These are phyloP conservation scores for Mycena albidolilacea DNA, from an alignment of 768 basidiomycete genomes.

Conservation along the genomic window DNA sequence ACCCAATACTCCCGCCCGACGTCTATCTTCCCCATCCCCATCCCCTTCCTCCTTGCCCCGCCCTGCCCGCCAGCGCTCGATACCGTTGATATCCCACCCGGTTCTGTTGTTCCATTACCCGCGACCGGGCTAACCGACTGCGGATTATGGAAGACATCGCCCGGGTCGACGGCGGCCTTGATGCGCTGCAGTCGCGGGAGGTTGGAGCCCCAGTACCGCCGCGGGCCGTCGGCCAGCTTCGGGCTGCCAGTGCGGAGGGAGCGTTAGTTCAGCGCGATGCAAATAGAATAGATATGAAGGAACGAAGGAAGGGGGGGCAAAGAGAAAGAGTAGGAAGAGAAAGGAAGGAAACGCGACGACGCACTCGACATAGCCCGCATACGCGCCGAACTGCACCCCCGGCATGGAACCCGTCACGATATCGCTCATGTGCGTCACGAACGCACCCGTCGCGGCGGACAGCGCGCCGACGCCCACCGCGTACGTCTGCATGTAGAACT, in stretches of 20 bases:
- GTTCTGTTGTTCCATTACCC: no score
- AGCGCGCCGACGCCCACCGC: slow-evolving; percentile 30
- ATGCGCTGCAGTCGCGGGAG: slow-evolving; percentile 34
- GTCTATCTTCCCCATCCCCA: no score
- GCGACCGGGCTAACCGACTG: slow-evolving; percentile 31
- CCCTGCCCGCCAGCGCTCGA: no score
- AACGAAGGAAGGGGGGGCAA: neutral
- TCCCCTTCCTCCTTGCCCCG: no score
- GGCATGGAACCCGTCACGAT: slow-evolving; percentile 33
- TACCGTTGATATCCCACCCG: no score
- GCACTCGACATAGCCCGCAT: slow-evolving; percentile 41
- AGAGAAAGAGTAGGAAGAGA: neutral
- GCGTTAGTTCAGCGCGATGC: neutral
- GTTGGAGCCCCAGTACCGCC: slow-evolving; percentile 39
- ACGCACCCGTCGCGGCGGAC: slow-evolving; percentile 26
- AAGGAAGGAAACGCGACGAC: neutral
- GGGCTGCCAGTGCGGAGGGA: slow-evolving; percentile 28
- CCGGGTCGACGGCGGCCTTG: slow-evolving; percentile 34
- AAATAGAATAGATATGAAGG: neutral
- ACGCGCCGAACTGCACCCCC: slow-evolving; percentile 36
- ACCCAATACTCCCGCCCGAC: no score
- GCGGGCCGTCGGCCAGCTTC: slow-evolving; percentile 32
- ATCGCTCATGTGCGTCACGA: slow-evolving; percentile 31
- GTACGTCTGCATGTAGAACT: slow-evolving; percentile 40
- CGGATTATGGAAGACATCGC: slow-evolving; percentile 38